These are phyloP conservation scores for Claviceps sp. DNA, from an alignment of 2,329 filamentous ascomycete genomes.

Conservation along the genomic window DNA sequence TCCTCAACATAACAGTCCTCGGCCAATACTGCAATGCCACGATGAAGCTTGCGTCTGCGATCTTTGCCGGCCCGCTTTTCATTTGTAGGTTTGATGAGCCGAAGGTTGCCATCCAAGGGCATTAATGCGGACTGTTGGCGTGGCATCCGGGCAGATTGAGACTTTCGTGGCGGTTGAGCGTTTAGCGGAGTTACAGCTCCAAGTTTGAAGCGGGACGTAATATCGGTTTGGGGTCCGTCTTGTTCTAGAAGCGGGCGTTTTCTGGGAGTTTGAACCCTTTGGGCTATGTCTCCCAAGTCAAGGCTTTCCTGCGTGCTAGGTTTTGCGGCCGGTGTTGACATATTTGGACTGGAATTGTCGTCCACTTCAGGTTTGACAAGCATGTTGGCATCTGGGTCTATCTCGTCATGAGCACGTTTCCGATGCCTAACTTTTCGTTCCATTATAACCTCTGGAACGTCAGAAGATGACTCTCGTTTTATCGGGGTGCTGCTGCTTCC, in stretches of 20 bases:
- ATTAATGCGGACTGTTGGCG: constrained; percentile 20
- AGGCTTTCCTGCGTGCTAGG: constrained; percentile 40
- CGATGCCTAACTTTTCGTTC: constrained; percentile 36
- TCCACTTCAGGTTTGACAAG: constrained; percentile 30
- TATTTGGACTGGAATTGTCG: constrained; percentile 17
- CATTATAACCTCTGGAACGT: constrained; percentile 35
- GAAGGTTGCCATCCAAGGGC: constrained; percentile 23
- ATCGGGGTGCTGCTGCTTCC: constrained; percentile 14
- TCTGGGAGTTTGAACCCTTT: constrained; percentile 21
- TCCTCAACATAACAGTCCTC: constrained; percentile 31
- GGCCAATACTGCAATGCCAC: constrained; percentile 18
- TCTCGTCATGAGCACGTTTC: constrained; percentile 20
- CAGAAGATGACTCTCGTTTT: constrained; percentile 42
- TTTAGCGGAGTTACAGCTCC: constrained; percentile 1
- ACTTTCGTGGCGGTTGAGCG: neutral
- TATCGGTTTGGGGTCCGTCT: constrained; percentile 5
- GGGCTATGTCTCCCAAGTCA: constrained; percentile 33
- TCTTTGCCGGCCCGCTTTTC: constrained; percentile 10
- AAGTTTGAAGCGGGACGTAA: neutral
- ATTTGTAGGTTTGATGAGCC: constrained; percentile 10
- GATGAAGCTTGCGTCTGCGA: neutral
- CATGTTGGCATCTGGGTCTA: constrained; percentile 12
- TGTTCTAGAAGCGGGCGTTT: constrained; percentile 18
- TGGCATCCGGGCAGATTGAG: constrained; percentile 1
- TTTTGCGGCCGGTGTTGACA: constrained; percentile 9